Conservation (phyloP, 176 grass and related monocot genomes). For the Carex littledalei region DNA sequence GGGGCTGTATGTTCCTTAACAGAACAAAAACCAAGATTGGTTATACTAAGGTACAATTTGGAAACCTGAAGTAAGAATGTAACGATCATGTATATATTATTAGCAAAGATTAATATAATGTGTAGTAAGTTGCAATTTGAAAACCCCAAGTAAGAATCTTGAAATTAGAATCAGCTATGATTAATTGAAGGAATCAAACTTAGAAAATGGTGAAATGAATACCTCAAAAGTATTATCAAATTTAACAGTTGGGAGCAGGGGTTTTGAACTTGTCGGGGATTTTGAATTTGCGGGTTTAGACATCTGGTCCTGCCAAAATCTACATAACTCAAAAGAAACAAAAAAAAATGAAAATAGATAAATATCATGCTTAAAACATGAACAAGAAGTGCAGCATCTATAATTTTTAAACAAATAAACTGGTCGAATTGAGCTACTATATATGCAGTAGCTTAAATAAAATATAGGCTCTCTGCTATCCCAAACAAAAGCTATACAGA, state of each 20-base stretch:
- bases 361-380: background rate
- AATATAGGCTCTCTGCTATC: background rate
- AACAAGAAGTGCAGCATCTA: background rate
- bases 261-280: background rate
- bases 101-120: background rate
- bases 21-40: background rate
- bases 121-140: background rate
- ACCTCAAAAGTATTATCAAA: conserved; percentile 9
- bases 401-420: background rate
- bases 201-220: background rate
- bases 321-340: background rate
- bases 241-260: background rate
- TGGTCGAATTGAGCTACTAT: background rate
- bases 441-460: background rate
- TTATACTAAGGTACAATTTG: background rate
- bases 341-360: background rate
- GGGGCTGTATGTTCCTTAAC: background rate
- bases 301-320: background rate
- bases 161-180: background rate
- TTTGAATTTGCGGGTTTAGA: background rate
- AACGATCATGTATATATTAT: background rate
- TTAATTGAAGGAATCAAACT: background rate
- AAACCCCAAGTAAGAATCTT: background rate
- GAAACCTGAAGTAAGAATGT: background rate
- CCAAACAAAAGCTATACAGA: background rate